A percentile compares a stretch with the other conserved stretches of the same genome.
These are phyloP conservation scores for Durusdinium trenchii DNA, from an alignment of 73 alveolate genomes.

Conservation along the genomic window DNA sequence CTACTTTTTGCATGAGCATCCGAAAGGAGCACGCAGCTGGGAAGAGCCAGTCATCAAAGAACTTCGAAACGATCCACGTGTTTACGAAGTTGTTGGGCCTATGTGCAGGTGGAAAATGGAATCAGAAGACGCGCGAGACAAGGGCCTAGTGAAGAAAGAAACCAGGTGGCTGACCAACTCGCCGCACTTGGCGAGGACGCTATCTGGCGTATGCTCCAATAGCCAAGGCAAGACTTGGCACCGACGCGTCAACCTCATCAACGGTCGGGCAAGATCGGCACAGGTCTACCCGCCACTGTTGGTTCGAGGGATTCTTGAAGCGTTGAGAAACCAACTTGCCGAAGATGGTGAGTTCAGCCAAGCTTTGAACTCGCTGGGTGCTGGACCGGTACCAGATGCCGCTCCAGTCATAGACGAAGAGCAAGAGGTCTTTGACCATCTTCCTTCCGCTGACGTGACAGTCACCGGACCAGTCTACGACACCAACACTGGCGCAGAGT, in stretches of 20 bases:
- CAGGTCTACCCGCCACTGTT: constrained; percentile 2
- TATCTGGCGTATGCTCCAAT: background rate
- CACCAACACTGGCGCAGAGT: background rate
- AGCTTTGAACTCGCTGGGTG: background rate
- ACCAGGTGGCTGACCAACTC: constrained; percentile 39
- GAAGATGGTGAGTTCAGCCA: background rate
- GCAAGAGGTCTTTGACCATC: background rate
- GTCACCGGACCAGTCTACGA: background rate
- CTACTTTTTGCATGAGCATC: background rate
- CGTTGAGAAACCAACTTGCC: background rate
- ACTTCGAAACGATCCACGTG: background rate
- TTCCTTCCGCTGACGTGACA: background rate
- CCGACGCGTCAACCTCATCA: background rate
- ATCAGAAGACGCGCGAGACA: background rate
- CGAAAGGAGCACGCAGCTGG: background rate
- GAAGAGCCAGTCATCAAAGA: background rate
- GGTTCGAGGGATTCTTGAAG: background rate
- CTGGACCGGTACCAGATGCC: background rate
- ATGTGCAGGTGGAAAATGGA: constrained; percentile 17
- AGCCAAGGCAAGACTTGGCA: background rate
- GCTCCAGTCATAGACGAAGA: constrained; percentile 12
- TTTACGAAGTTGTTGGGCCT: background rate
- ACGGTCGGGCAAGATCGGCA: background rate
- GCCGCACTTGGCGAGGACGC: no score
- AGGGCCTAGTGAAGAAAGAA: background rate